A percentile compares a stretch with the other conserved stretches of the same genome.
Conservation (phyloP, 2,329 filamentous ascomycete species). For the Lachnellula suecica region DNA sequence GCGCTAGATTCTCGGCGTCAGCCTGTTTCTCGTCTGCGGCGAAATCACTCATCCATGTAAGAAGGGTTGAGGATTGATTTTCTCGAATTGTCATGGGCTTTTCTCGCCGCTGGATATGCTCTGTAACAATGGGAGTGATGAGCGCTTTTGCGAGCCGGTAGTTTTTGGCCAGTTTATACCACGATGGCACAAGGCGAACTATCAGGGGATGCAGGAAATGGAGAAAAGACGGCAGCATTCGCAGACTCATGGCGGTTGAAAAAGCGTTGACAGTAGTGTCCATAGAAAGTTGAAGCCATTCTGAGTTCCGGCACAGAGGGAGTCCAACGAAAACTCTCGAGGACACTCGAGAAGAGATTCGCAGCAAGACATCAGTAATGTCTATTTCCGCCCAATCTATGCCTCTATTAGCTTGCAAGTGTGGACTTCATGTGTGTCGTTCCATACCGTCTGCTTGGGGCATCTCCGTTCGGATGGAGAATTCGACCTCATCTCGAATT, state of each 20-base stretch:
- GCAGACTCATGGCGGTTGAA: not conserved
- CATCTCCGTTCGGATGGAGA: not conserved
- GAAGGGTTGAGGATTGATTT: not conserved
- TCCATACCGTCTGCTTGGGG: not conserved
- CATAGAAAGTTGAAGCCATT: not conserved
- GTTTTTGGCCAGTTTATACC: not conserved
- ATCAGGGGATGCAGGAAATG: not conserved
- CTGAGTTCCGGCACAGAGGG: not conserved
- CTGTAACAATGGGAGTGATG: not conserved
- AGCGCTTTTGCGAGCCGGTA: not conserved
- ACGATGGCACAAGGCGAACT: not conserved
- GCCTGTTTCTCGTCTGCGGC: not conserved
- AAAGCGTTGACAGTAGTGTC: slow-evolving; percentile 1
- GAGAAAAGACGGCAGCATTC: not conserved
- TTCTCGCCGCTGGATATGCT: not conserved
- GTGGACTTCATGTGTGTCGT: too few species aligned
- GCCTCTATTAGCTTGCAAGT: not conserved
- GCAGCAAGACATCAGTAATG: not conserved
- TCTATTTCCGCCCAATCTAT: slow-evolving; percentile 4
- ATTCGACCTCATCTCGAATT: not conserved
- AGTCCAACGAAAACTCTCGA: slow-evolving; percentile 5
- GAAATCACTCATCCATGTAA: not conserved
- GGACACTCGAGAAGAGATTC: slow-evolving; percentile 14
- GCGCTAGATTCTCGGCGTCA: too few species aligned
- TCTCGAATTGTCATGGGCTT: not conserved